Conservation (phyloP, 228 moss, liverwort and hornwort species). For the Sphagnum fallax region DNA sequence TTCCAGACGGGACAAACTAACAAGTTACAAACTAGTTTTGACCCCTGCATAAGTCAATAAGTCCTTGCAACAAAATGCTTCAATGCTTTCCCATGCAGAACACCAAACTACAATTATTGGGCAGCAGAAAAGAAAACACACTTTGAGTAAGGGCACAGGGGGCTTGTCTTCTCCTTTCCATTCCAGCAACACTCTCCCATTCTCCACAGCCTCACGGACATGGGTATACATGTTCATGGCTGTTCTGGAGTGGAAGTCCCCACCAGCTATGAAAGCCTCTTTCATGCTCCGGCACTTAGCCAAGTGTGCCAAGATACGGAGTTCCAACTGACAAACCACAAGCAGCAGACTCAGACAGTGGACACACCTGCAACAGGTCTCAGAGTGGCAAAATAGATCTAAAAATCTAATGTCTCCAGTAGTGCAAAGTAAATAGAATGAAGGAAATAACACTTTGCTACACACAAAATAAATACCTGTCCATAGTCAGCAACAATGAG, state of each 20-base stretch:
- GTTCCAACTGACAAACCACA: conserved; percentile 60
- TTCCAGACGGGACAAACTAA: no score
- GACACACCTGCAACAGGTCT: background rate
- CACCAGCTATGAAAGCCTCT: conserved; percentile 85
- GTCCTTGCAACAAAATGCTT: no score
- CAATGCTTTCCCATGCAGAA: no score
- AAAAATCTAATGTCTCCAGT: no score
- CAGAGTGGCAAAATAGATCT: background rate
- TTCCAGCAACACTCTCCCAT: conserved; percentile 74
- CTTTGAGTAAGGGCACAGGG: conserved; percentile 87
- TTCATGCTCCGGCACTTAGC: conserved; percentile 93
- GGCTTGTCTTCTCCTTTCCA: conserved; percentile 86
- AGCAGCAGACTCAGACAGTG: background rate
- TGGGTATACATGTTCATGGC: conserved; percentile 99
- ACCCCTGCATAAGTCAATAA: no score
- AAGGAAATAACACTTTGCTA: no score
- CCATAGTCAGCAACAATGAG: conserved; percentile 97
- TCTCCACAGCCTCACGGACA: conserved; percentile 83
- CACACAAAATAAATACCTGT: conserved; percentile 39
- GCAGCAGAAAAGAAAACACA: conserved; percentile 8
- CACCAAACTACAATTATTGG: no score
- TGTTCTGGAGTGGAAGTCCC: conserved; percentile 98
- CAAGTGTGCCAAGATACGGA: conserved; percentile 88
- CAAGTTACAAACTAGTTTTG: no score
- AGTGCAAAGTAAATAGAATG: no score